phyloP scores from a whole-genome alignment of 2,329 filamentous ascomycete species.

The Fusarium falciforme region DNA sequence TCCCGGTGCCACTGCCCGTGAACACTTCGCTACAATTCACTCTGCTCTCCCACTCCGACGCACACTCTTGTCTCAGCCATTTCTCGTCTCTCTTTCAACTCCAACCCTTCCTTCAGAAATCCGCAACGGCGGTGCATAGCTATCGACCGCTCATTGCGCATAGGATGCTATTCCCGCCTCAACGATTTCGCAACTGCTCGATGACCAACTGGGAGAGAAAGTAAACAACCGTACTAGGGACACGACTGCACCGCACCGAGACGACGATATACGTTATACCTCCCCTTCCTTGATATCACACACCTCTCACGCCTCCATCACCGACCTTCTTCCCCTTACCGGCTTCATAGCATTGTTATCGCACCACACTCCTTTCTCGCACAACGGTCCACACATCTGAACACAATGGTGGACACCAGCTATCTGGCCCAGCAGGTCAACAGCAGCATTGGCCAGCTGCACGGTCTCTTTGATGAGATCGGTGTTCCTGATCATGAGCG shows the following conservation, averaged over 20 bases:
- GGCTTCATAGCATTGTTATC: slow-evolving; percentile 25
- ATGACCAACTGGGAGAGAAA: slow-evolving; percentile 45
- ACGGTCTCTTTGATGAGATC: slow-evolving; percentile 97
- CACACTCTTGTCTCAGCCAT: slow-evolving; percentile 39
- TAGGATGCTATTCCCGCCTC: slow-evolving; percentile 40
- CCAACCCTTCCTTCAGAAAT: slow-evolving; percentile 14
- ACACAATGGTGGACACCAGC: slow-evolving; percentile 80
- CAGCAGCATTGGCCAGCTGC: slow-evolving; percentile 90
- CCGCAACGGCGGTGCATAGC: slow-evolving; percentile 32
- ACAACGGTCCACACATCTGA: slow-evolving; percentile 20
- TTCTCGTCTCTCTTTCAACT: slow-evolving; percentile 35
- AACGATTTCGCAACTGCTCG: slow-evolving; percentile 39
- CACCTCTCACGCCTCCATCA: slow-evolving; percentile 22
- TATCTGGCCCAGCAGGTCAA: slow-evolving; percentile 96
- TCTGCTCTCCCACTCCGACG: slow-evolving; percentile 19
- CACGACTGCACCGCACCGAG: slow-evolving; percentile 28
- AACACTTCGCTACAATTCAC: slow-evolving; percentile 35
- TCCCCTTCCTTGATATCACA: slow-evolving; percentile 7
- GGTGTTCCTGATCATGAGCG: slow-evolving; percentile 94
- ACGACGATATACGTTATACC: slow-evolving; percentile 26
- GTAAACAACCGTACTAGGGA: slow-evolving; percentile 39
- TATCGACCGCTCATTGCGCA: slow-evolving; percentile 30
- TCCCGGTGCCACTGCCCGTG: slow-evolving; percentile 28
- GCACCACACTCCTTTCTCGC: slow-evolving; percentile 26
- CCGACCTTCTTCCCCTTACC: slow-evolving; percentile 6